Evolutionary conservation across 768 basidiomycete genomes (phyloP), one percentile per base, ranked within the genome.

Genomic region (Collybiopsis confluens): DNA sequence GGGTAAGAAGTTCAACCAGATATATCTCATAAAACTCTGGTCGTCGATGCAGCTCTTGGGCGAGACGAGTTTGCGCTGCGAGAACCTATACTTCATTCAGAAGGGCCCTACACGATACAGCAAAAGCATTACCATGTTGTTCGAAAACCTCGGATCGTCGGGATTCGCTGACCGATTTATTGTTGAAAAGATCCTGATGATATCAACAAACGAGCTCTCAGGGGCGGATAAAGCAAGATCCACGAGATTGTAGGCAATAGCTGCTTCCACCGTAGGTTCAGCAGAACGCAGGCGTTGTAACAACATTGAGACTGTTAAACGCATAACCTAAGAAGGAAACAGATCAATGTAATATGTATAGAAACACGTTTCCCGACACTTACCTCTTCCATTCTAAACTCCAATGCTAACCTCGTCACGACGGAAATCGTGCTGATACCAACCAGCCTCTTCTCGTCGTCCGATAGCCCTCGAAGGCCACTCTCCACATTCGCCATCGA

Each of bases 381-480:
- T 43, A 90, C 92, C 72, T 96, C 94, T 64, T 93, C 90, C 56
- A 81, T 79, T 54, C 82, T 73, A 63, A 95, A 93, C 68, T 97
- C 94, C 15, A 97, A 71, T 0, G 94, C 90, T 30, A 98, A 78
- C 27, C 84, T 78, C 2, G 94, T 89, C 4, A 95, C 93, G 2
- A 95, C 89, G 2, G 90, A 90, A 54, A 98, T 93, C 2, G 92
- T 93, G 56, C 90, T 93, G 48, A 93, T 92, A 2, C 89, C 89
- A 37, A 94, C 84, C 16, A 92, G 77, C 45, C 85, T 76, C 62
- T 86, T 88, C 65, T 95, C 88, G 54, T 96, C 93, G 45, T 93
- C 91, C 1, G 89, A 83, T 37, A 87, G 75, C 8, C 83, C 81
- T 11, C 79, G 74, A 21, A 90, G 68, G 2, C 86, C 85, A 2